phyloP scores from a whole-genome alignment of 768 basidiomycete species.

The Cantharellus anzutake region DNA sequence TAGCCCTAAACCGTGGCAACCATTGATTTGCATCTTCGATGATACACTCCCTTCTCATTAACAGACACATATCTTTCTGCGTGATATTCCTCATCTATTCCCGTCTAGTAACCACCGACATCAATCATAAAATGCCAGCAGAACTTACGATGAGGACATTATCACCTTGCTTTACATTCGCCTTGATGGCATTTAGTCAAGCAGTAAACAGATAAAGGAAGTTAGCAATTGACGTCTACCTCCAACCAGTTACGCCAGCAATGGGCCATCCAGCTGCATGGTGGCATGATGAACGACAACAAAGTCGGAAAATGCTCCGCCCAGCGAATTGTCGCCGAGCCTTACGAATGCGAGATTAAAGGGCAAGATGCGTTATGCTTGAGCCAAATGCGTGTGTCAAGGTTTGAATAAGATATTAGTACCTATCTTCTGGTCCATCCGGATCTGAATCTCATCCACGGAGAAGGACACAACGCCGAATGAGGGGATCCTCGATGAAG shows the following conservation, averaged over 20 bases:
- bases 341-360: slow-evolving; percentile 12
- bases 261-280: slow-evolving; percentile 63
- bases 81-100: slow-evolving; percentile 72
- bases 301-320: slow-evolving; percentile 65
- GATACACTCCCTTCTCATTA: too few relatives aligned
- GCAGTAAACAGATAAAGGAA: neutral
- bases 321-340: slow-evolving; percentile 41
- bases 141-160: slow-evolving; percentile 39
- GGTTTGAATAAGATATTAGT: slow-evolving; percentile 8
- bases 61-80: slow-evolving; percentile 15
- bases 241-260: slow-evolving; percentile 67
- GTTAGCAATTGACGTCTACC: slow-evolving; percentile 25
- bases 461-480: slow-evolving; percentile 54
- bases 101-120: slow-evolving; percentile 22
- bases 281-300: slow-evolving; percentile 48
- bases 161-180: slow-evolving; percentile 37
- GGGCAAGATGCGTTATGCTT: slow-evolving; percentile 8
- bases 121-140: neutral
- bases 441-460: slow-evolving; percentile 54
- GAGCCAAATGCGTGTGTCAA: neutral
- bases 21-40: too few relatives aligned
- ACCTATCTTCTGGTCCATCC: slow-evolving; percentile 46
- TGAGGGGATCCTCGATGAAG: slow-evolving; percentile 32
- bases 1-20: too few relatives aligned
- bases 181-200: slow-evolving; percentile 27